phyloP scores from a whole-genome alignment of 2,329 filamentous ascomycete species.

The Escovopsis weberi region DNA sequence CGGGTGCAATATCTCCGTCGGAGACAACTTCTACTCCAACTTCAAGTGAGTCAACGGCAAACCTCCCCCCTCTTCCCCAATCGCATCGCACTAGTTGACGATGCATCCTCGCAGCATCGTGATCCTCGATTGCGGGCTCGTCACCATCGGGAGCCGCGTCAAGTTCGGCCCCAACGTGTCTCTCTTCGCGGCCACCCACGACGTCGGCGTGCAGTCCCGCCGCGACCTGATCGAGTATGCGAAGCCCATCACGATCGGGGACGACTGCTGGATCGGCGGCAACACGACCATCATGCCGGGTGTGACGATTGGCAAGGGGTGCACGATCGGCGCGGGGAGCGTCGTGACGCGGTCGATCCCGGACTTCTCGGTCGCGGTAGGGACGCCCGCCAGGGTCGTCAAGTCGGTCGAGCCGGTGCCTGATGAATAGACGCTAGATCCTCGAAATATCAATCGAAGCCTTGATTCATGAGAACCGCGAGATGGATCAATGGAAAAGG shows the following conservation, averaged over 20 bases:
- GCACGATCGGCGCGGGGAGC: slow-evolving; percentile 34
- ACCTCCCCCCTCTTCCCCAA: not conserved
- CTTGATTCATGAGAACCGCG: not conserved
- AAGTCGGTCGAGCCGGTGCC: slow-evolving; percentile 28
- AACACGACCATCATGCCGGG: slow-evolving; percentile 35
- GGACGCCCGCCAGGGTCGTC: slow-evolving; percentile 32
- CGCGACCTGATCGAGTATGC: slow-evolving; percentile 34
- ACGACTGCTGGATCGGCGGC: slow-evolving; percentile 42
- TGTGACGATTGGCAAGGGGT: slow-evolving; percentile 37
- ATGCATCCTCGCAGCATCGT: slow-evolving; percentile 25
- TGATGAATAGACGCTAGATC: slow-evolving; percentile 6
- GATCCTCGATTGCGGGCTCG: slow-evolving; percentile 59
- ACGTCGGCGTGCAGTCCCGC: slow-evolving; percentile 42
- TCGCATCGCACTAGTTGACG: too few relatives aligned
- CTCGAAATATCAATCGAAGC: not conserved
- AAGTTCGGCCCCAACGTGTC: slow-evolving; percentile 58
- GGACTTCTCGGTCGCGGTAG: slow-evolving; percentile 32
- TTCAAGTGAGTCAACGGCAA: slow-evolving; percentile 15
- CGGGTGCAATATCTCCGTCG: slow-evolving; percentile 48
- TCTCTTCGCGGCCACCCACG: slow-evolving; percentile 59
- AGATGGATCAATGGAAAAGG: not conserved
- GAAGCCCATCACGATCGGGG: slow-evolving; percentile 29
- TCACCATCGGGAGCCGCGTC: slow-evolving; percentile 55
- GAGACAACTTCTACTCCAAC: slow-evolving; percentile 49
- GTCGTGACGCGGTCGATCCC: slow-evolving; percentile 36